Conservation (phyloP, 1,139 yeast species). For the Nakaseomyces kungkrabaensis region DNA sequence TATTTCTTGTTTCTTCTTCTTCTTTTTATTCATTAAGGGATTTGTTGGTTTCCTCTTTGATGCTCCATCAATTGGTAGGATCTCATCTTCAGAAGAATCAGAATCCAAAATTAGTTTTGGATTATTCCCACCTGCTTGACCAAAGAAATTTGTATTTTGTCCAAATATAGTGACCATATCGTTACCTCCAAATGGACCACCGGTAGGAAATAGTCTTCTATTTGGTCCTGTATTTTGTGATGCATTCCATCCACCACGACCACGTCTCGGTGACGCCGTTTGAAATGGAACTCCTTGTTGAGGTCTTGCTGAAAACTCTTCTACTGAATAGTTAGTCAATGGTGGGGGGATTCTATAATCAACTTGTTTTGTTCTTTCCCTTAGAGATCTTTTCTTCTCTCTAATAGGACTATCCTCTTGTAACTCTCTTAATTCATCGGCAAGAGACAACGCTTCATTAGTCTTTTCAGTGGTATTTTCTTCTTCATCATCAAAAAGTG, state of each 20-base stretch:
- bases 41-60: slow-evolving; percentile 21
- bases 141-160: slow-evolving; percentile 41
- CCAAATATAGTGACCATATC: slow-evolving; percentile 74
- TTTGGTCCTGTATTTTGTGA: slow-evolving; percentile 32
- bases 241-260: slow-evolving; percentile 30
- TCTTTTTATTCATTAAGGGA: slow-evolving; percentile 11
- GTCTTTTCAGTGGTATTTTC: slow-evolving; percentile 10
- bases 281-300: slow-evolving; percentile 21
- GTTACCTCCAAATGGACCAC: slow-evolving; percentile 96
- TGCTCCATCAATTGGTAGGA: slow-evolving; percentile 29
- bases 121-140: slow-evolving; percentile 28
- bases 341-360: slow-evolving; percentile 89
- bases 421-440: slow-evolving; percentile 36
- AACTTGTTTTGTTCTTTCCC: slow-evolving; percentile 64
- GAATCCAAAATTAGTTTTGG: slow-evolving; percentile 37
- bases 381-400: slow-evolving; percentile 48
- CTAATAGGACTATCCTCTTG: slow-evolving; percentile 32
- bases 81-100: slow-evolving; percentile 63
- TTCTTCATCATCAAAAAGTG: not conserved
- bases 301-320: slow-evolving; percentile 10
- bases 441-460: slow-evolving; percentile 18
- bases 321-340: slow-evolving; percentile 34
- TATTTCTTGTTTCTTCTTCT: slow-evolving; percentile 50
- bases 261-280: slow-evolving; percentile 27
- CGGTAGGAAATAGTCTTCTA: slow-evolving; percentile 75